Evolutionary conservation across 2,329 filamentous ascomycete species (phyloP).

Genomic region (Talaromyces marneffei): DNA sequence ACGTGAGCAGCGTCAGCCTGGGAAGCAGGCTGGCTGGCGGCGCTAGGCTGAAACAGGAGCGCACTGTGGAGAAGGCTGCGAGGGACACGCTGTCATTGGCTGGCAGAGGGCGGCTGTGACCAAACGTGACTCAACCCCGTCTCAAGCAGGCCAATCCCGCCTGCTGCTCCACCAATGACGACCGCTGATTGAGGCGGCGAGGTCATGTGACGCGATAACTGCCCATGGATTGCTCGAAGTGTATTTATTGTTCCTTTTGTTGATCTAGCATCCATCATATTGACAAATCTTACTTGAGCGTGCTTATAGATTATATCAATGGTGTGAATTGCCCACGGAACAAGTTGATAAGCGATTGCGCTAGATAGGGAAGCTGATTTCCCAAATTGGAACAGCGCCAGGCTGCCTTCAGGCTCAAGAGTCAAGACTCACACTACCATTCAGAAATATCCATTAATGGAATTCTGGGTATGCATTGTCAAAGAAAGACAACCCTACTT

Average conservation of each 20-base stretch:
- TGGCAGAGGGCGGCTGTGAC: not conserved
- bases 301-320: no score
- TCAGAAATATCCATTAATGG: not conserved
- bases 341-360: not conserved
- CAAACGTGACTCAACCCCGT: slow-evolving; percentile 1
- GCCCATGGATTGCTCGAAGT: not conserved
- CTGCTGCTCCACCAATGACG: not conserved
- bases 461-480: not conserved
- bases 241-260: not conserved
- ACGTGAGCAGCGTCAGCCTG: slow-evolving; percentile 2
- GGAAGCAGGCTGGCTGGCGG: slow-evolving; percentile 4
- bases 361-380: not conserved
- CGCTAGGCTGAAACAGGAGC: not conserved
- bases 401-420: not conserved
- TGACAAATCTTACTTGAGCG: not conserved
- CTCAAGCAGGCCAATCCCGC: not conserved
- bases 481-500: not conserved
- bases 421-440: not conserved
- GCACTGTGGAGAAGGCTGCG: not conserved
- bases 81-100: not conserved
- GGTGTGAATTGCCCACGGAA: no score
- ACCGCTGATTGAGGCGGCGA: not conserved
- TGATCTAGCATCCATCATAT: not conserved
- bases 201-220: slow-evolving; percentile 4
- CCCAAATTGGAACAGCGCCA: not conserved